Evolutionary conservation across 2,329 filamentous ascomycete species (phyloP), one percentile per base, ranked within the genome.

Genomic region (Plenodomus lindquistii): DNA sequence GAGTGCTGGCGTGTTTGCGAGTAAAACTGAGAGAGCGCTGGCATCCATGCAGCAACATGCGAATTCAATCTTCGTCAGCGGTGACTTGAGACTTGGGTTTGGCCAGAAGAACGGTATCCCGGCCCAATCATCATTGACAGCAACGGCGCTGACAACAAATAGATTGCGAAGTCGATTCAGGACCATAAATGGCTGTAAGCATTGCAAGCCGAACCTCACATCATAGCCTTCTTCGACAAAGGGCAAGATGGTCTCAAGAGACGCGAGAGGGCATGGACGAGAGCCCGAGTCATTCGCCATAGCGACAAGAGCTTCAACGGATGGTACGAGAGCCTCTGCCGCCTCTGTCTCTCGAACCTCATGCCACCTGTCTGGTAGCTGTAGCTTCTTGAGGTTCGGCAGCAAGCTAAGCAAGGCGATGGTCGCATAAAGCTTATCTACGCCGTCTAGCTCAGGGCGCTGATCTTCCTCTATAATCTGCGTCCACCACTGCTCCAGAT

Each of bases 1-100:
- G 1, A 71, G 52, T 9, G 48, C 45, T 1, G 66, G 65, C 13
- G 67, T 67, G 27, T 66, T 59, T 1, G 53, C 43, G 3, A 70
- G 22, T 0, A 71, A 49, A 6, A 44, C 46, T 0, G 60, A 56
- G 1, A 71, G 48, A 3, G 60, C 68, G 1, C 57, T 52, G 0
- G 62, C 55, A 42, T 71, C 64, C 42, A 71, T 69, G 40, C 67
- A 71, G 44, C 66, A 67, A 29, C 57, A 60, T 1, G 60, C 66
- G 8, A 71, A 48, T 41, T 71, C 69, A 0, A 71, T 40, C 17
- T 62, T 59, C 10, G 57, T 67, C 17, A 71, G 37, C 0, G 58
- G 54, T 2, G 63, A 66, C 11, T 53, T 57, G 17, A 48, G 22
- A 8, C 24, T 50, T n/a, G 60, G 56, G 18, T 47, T 45, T 4